Evolutionary conservation across 768 basidiomycete genomes (phyloP).

Genomic region (Podaxis pistillaris): DNA sequence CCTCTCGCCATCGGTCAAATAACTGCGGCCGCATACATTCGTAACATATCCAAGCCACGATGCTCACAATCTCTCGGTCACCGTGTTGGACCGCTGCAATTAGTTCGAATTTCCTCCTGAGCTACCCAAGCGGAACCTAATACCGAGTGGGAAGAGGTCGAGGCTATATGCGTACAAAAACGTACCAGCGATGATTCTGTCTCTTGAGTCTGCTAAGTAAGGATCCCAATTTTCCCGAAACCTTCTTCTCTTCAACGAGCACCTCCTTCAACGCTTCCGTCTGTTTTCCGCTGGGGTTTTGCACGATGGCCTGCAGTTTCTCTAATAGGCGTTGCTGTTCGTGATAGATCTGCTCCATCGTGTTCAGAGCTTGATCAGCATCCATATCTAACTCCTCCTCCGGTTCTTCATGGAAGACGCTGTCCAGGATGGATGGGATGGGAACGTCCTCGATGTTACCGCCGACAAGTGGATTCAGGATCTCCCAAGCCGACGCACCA

Average conservation of each 20-base stretch:
- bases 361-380: slow-evolving; percentile 5
- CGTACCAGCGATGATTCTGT: slow-evolving; percentile 10
- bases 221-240: slow-evolving; percentile 6
- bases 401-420: slow-evolving; percentile 8
- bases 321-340: slow-evolving; percentile 9
- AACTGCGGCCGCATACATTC: no score
- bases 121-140: neutral
- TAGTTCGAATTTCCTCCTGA: neutral
- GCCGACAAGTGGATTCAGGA: slow-evolving; percentile 9
- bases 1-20: no score
- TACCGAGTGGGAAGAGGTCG: neutral
- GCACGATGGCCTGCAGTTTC: slow-evolving; percentile 2
- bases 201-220: slow-evolving; percentile 3
- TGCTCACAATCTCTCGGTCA: no score
- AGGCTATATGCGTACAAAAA: no score
- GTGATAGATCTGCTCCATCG: slow-evolving; percentile 11
- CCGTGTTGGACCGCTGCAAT: neutral
- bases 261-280: neutral
- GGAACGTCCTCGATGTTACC: neutral
- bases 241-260: slow-evolving; percentile 9
- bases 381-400: slow-evolving; percentile 9
- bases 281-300: slow-evolving; percentile 2
- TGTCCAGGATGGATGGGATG: slow-evolving; percentile 6
- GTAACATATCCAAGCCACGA: no score
- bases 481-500: slow-evolving; percentile 4